Percentiles rank a stretch among this genome's conserved stretches.
Conservation (phyloP, 1,284 basidiomycete genomes). For the Sparassis latifolia region DNA sequence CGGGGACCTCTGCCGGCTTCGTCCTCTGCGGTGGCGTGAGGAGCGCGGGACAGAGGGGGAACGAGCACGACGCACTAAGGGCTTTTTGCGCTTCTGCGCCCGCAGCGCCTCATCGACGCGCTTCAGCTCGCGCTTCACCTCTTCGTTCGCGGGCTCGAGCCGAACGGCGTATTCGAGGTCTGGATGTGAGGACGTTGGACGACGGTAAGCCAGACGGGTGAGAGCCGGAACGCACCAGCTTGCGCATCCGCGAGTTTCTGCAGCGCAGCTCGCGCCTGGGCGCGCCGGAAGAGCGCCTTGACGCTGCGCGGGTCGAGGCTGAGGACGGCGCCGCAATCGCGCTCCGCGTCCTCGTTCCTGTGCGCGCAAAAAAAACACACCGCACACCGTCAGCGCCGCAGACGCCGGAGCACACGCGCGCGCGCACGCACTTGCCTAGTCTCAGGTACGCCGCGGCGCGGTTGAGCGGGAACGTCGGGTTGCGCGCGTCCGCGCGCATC, state of each 20-base stretch:
- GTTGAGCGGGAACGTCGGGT: slow-evolving; percentile 69
- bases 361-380: neutral
- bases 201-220: neutral
- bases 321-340: slow-evolving; percentile 61
- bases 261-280: slow-evolving; percentile 54
- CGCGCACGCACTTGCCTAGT: slow-evolving; percentile 68
- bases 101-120: slow-evolving; percentile 36
- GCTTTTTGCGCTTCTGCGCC: slow-evolving; percentile 21
- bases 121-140: slow-evolving; percentile 49
- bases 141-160: slow-evolving; percentile 53
- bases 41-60: neutral
- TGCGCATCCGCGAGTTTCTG: slow-evolving; percentile 47
- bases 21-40: neutral
- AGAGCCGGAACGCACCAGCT: slow-evolving; percentile 37
- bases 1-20: slow-evolving; percentile 11
- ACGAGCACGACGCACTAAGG: slow-evolving; percentile 16
- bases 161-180: slow-evolving; percentile 52
- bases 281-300: slow-evolving; percentile 69
- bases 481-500: slow-evolving; percentile 54
- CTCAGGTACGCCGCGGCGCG: slow-evolving; percentile 80
- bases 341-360: slow-evolving; percentile 68
- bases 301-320: slow-evolving; percentile 47
- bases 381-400: slow-evolving; percentile 3
- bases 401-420: neutral
- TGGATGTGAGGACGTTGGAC: slow-evolving; percentile 19